Conservation (phyloP, 192 early-diverging fungal species). For the Kickxella alabastrina region DNA sequence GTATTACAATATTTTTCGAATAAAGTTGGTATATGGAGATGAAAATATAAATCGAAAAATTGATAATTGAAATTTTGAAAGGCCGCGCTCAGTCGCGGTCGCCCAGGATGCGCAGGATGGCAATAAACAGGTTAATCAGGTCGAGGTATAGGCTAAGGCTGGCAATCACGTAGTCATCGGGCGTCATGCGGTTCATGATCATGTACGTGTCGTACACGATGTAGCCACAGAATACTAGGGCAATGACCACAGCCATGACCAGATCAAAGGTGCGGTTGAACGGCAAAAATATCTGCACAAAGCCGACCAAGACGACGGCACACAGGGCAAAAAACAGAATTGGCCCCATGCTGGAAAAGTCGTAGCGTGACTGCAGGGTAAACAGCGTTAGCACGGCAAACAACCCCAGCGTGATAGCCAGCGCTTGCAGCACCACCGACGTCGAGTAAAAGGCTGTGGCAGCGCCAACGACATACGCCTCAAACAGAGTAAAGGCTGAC, state of each 20-base stretch:
- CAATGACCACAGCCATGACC: slow-evolving; percentile 55
- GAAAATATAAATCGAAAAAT: no score
- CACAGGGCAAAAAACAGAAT: slow-evolving; percentile 61
- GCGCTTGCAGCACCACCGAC: slow-evolving; percentile 66
- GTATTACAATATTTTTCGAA: no score
- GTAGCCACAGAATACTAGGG: slow-evolving; percentile 74
- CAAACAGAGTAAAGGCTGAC: slow-evolving; percentile 58
- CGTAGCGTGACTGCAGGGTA: slow-evolving; percentile 70
- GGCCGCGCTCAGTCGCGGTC: slow-evolving; percentile 36
- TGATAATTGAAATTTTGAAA: no score
- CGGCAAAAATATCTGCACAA: slow-evolving; percentile 70
- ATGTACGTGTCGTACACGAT: slow-evolving; percentile 72
- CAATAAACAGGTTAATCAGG: slow-evolving; percentile 72
- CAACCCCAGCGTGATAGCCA: slow-evolving; percentile 66
- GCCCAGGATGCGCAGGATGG: slow-evolving; percentile 60
- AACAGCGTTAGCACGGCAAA: slow-evolving; percentile 75
- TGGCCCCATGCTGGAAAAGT: slow-evolving; percentile 62
- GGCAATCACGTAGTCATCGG: slow-evolving; percentile 72
- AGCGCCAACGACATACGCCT: slow-evolving; percentile 54
- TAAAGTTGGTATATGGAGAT: no score
- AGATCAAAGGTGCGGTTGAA: slow-evolving; percentile 58
- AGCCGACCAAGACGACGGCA: slow-evolving; percentile 57
- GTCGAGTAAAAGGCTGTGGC: slow-evolving; percentile 64
- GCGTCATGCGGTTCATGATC: slow-evolving; percentile 63
- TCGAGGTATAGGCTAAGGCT: slow-evolving; percentile 69